These are phyloP conservation scores for Sclerotiophoma versabilis DNA, from an alignment of 2,329 filamentous ascomycete genomes.

Conservation along the genomic window DNA sequence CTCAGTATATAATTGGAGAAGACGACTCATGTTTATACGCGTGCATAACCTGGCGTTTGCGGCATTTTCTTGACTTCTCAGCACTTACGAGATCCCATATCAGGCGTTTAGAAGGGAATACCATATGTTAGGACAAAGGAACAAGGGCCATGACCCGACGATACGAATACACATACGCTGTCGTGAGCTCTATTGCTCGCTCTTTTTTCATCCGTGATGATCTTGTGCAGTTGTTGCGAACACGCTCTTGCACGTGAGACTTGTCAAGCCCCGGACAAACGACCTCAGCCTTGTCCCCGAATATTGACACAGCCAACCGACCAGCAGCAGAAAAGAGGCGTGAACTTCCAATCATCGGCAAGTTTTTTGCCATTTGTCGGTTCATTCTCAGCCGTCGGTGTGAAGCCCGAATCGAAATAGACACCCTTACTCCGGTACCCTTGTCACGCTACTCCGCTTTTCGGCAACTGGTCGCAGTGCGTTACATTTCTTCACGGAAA, in stretches of 20 bases:
- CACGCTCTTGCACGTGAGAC: conserved; percentile 18
- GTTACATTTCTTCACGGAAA: conserved; percentile 41
- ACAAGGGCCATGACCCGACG: conserved; percentile 1
- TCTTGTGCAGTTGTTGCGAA: not conserved
- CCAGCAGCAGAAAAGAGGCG: not conserved
- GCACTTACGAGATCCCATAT: conserved; percentile 15
- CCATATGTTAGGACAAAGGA: conserved; percentile 2
- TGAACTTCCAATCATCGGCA: not conserved
- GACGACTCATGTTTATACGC: conserved; percentile 9
- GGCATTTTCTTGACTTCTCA: conserved; percentile 22
- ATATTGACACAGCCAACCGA: not conserved
- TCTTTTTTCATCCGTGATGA: not conserved
- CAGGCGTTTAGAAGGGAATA: conserved; percentile 22
- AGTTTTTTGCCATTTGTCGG: not conserved
- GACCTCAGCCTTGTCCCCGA: conserved; percentile 6
- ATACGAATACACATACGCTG: conserved; percentile 19
- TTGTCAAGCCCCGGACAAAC: conserved; percentile 14
- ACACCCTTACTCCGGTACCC: conserved; percentile 19
- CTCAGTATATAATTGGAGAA: conserved; percentile 68
- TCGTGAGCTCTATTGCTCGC: conserved; percentile 20
- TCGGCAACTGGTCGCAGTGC: conserved; percentile 30
- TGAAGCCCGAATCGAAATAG: conserved; percentile 3
- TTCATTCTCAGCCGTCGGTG: conserved; percentile 4
- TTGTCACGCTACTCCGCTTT: conserved; percentile 30
- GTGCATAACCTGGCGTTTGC: conserved; percentile 41